Percentiles rank a stretch among this genome's conserved stretches.
phyloP scores from a whole-genome alignment of 306 rosid genomes.

The Astragalus glycyphyllos region DNA sequence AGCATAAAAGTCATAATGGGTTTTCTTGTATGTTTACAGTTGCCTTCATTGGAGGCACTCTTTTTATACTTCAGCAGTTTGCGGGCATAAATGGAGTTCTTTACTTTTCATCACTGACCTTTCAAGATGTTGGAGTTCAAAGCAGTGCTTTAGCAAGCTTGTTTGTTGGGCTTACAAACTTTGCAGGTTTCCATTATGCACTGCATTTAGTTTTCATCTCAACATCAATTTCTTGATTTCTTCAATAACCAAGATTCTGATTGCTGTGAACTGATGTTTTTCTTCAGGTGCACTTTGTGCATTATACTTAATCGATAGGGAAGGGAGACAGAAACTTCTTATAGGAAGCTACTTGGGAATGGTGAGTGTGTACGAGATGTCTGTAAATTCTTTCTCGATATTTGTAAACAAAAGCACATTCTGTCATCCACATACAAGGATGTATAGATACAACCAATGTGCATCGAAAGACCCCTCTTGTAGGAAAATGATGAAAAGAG shows the following conservation, averaged over 20 bases:
- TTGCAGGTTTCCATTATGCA: constrained; percentile 64
- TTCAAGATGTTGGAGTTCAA: constrained; percentile 77
- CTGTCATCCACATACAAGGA: background rate
- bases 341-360: constrained; percentile 91
- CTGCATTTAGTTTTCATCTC: constrained; percentile 24
- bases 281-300: constrained; percentile 78
- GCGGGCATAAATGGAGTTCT: constrained; percentile 93
- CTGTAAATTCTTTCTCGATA: constrained; percentile 18
- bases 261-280: constrained; percentile 41
- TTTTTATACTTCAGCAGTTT: constrained; percentile 88
- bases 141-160: constrained; percentile 77
- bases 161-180: constrained; percentile 85
- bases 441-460: background rate
- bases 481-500: constrained; percentile 4
- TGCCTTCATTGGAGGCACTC: constrained; percentile 80
- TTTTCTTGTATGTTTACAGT: constrained; percentile 63
- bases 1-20: constrained; percentile 29
- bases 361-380: constrained; percentile 58
- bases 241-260: constrained; percentile 39
- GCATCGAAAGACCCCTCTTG: background rate
- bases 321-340: constrained; percentile 84
- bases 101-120: constrained; percentile 87
- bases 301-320: constrained; percentile 75
- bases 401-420: constrained; percentile 9
- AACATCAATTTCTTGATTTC: constrained; percentile 20